A percentile compares a stretch with the other conserved stretches of the same genome.
These are phyloP conservation scores for Alopecurus myosuroides DNA, from an alignment of 176 grass and related monocot species.

Conservation along the genomic window DNA sequence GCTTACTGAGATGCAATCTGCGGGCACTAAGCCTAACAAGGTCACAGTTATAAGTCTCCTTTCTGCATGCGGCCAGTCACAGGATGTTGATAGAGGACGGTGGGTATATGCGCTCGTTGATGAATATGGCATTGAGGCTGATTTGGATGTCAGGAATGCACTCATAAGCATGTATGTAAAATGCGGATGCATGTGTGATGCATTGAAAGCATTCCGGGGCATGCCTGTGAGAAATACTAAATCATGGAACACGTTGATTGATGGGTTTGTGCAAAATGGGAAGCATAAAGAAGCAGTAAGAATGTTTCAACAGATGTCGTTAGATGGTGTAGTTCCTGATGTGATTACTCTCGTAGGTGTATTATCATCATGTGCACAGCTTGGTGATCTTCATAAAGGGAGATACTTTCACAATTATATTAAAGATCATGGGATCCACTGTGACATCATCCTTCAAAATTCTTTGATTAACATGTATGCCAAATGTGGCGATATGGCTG, in stretches of 20 bases:
- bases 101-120: constrained; percentile 54
- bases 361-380: constrained; percentile 63
- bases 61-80: constrained; percentile 44
- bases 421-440: constrained; percentile 18
- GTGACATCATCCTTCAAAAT: constrained; percentile 57
- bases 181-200: constrained; percentile 46
- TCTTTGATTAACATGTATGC: constrained; percentile 85
- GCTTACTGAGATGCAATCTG: constrained; percentile 55
- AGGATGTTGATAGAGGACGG: constrained; percentile 34
- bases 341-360: constrained; percentile 46
- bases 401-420: constrained; percentile 48
- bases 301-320: constrained; percentile 51
- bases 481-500: constrained; percentile 66
- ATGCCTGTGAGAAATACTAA: constrained; percentile 52
- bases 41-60: constrained; percentile 59
- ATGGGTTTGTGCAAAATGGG: constrained; percentile 55
- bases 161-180: constrained; percentile 57
- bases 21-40: constrained; percentile 57
- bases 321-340: constrained; percentile 29
- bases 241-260: constrained; percentile 70
- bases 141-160: constrained; percentile 54
- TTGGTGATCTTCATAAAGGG: constrained; percentile 57
- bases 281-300: constrained; percentile 38
- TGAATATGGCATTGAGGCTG: constrained; percentile 41
- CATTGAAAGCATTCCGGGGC: constrained; percentile 38